phyloP scores from a whole-genome alignment of 257 asterid genomes.

The Solanum ossicruentum region DNA sequence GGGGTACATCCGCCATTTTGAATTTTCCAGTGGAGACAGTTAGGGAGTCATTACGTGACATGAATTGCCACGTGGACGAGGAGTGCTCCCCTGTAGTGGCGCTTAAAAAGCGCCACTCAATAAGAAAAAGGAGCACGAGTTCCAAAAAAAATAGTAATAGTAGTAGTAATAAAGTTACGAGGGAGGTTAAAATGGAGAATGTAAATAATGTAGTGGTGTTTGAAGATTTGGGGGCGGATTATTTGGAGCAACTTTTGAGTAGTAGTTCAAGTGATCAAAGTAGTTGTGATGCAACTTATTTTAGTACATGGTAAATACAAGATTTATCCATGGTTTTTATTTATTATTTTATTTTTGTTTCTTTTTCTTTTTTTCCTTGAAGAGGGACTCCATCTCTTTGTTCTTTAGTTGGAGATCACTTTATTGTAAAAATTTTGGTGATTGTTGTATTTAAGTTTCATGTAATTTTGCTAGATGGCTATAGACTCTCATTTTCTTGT shows the following conservation, averaged over 20 bases:
- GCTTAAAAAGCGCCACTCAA: conserved; percentile 53
- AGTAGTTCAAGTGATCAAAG: conserved; percentile 1
- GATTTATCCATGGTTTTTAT: not conserved
- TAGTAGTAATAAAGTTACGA: not conserved
- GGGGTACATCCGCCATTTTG: conserved; percentile 48
- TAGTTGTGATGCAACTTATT: not conserved
- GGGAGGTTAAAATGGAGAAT: conserved; percentile 19
- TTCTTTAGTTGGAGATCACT: not conserved
- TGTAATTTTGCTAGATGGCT: not conserved
- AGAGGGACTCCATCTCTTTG: not conserved
- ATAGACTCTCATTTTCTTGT: not conserved
- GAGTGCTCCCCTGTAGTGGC: conserved; percentile 65
- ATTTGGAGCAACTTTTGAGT: conserved; percentile 59
- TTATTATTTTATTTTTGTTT: not conserved
- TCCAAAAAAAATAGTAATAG: conserved; percentile 3
- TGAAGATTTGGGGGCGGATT: conserved; percentile 72
- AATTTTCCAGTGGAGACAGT: conserved; percentile 65
- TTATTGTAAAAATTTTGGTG: not conserved
- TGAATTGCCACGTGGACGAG: conserved; percentile 16
- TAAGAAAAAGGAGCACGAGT: conserved; percentile 24
- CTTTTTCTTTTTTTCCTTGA: not conserved
- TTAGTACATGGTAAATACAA: conserved; percentile 5
- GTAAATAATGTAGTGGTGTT: conserved; percentile 49
- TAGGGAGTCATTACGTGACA: conserved; percentile 39
- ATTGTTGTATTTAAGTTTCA: not conserved